phyloP scores from a whole-genome alignment of 2,329 filamentous ascomycete species.

The Neurospora sp. region DNA sequence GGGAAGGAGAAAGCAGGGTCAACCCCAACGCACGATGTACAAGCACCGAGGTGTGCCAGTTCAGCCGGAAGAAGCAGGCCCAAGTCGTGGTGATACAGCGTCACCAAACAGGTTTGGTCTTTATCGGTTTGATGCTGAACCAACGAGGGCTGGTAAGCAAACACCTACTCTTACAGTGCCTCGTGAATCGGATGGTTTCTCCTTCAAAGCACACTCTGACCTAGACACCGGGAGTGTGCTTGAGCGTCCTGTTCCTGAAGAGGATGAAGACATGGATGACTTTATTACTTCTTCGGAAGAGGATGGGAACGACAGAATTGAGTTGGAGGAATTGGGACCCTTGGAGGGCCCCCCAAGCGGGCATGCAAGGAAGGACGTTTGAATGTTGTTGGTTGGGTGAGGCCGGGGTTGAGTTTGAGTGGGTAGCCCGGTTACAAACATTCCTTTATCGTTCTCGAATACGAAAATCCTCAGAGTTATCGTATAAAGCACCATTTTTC shows the following conservation, averaged over 20 bases:
- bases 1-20: background rate
- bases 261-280: constrained; percentile 15
- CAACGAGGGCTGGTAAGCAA: background rate
- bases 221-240: background rate
- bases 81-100: background rate
- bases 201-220: background rate
- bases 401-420: background rate
- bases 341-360: background rate
- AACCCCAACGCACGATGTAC: constrained; percentile 2
- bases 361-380: background rate
- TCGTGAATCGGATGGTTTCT: background rate
- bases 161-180: background rate
- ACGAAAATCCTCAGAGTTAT: background rate
- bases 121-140: background rate
- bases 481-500: background rate
- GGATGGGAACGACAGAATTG: background rate
- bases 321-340: constrained; percentile 1
- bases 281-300: constrained; percentile 6
- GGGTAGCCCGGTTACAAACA: background rate
- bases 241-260: constrained; percentile 6
- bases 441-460: background rate
- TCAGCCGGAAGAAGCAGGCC: background rate
- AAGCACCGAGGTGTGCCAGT: background rate
- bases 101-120: background rate
- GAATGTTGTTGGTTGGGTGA: background rate